A percentile compares a stretch with the other conserved stretches of the same genome.
Conservation (phyloP, 2,329 filamentous ascomycete species). For the Metarhizium rileyi region DNA sequence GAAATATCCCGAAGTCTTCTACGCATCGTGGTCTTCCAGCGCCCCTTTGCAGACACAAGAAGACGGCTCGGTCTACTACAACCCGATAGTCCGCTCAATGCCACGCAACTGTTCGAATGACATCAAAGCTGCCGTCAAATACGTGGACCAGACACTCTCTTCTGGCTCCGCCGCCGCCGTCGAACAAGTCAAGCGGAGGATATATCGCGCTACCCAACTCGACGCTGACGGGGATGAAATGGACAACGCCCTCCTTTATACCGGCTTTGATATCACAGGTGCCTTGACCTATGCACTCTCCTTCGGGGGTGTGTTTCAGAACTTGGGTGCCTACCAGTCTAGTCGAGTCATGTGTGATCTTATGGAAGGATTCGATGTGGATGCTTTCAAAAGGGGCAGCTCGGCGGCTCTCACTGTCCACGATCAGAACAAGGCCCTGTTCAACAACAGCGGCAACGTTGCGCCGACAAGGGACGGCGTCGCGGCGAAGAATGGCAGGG, state of each 20-base stretch:
- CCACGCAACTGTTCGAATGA: conserved; percentile 38
- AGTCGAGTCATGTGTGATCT: not conserved
- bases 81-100: conserved; percentile 35
- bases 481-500: not conserved
- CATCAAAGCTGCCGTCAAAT: conserved; percentile 33
- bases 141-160: conserved; percentile 27
- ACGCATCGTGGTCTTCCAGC: conserved; percentile 40
- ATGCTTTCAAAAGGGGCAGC: not conserved
- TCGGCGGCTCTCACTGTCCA: too few relatives aligned
- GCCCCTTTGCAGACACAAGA: conserved; percentile 37
- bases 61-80: conserved; percentile 39
- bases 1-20: conserved; percentile 36
- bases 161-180: conserved; percentile 1
- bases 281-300: conserved; percentile 5
- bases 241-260: too few relatives aligned
- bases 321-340: conserved; percentile 2
- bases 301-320: conserved; percentile 5
- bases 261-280: too few relatives aligned
- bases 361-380: not conserved
- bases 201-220: too few relatives aligned
- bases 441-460: not conserved
- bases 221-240: not conserved
- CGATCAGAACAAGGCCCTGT: not conserved
- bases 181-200: not conserved
- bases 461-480: conserved; percentile 5